Evolutionary conservation across 2,329 filamentous ascomycete species (phyloP), one percentile per base, ranked within the genome.

Genomic region (Talaromyces sp.): DNA sequence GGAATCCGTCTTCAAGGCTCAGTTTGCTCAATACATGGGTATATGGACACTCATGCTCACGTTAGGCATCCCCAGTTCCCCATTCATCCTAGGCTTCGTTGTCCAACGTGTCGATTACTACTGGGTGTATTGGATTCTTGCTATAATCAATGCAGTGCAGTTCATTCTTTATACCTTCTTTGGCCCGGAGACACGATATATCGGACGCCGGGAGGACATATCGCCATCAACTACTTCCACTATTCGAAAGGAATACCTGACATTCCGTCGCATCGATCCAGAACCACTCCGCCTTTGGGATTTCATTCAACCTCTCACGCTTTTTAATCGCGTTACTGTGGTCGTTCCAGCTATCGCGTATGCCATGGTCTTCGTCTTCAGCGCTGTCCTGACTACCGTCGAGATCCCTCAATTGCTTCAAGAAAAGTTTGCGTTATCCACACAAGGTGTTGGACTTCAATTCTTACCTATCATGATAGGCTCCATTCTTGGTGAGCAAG

Each of bases 381-480:
- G 72, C 56, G 79, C 75, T 62, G 80, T 86, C 22, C 75, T 85
- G 66, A 72, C 81, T 56, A 83, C 82, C 1, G 80, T 86, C 41
- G 84, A 86, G 70, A 83, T 86, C 31, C 85, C 85, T 1, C 82
- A 85, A 66, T 31, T 19, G n/a, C 22, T 61, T 8, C 19, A 35
- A 19, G 19, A 50, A 17, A 35, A 22, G 27, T 89, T 86, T 65
- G 80, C 80, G 13, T 82, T 88, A 76, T 84, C 85, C 70, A 73
- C 84, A 0, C 80, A 88, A 71, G 82, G 87, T 65, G 78, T 87
- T 8, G 86, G 86, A 0, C 78, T 88, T 1, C 85, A 88, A 66
- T 86, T 86, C 69, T 73, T 87, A 0, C 81, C 82, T 2, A 73
- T 87, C 43, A 85, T 89, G 43, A 78, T 88, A 22, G 86, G 86